Conservation (phyloP, 2,329 filamentous ascomycete species). For the Pseudogymnoascus sp. region DNA sequence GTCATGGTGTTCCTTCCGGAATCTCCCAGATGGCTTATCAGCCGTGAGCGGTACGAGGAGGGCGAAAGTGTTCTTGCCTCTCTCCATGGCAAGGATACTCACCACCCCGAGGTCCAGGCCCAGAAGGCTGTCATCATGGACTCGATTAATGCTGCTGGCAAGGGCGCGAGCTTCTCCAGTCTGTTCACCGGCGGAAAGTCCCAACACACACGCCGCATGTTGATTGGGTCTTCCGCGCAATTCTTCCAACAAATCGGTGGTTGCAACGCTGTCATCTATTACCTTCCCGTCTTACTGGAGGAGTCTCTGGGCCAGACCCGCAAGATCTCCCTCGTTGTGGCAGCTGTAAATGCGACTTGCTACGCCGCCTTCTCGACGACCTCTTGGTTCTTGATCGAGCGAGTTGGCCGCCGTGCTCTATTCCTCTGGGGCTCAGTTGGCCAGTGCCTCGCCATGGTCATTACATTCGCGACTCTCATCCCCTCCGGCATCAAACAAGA, state of each 20-base stretch:
- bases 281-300: constrained; percentile 11
- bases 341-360: constrained; percentile 28
- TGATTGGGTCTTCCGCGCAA: constrained; percentile 21
- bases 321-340: not conserved
- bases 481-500: not conserved
- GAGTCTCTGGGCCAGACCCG: not conserved
- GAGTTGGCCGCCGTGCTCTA: constrained; percentile 55
- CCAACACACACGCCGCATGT: constrained; percentile 40
- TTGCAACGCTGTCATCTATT: constrained; percentile 32
- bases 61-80: constrained; percentile 12
- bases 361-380: constrained; percentile 34
- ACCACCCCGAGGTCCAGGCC: constrained; percentile 39
- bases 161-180: constrained; percentile 27
- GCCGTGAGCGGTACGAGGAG: not conserved
- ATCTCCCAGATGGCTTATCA: constrained; percentile 82
- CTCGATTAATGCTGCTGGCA: constrained; percentile 35
- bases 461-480: not conserved
- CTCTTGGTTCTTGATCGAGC: constrained; percentile 35
- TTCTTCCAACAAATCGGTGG: constrained; percentile 39
- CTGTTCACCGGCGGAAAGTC: constrained; percentile 39
- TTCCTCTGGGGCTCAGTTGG: constrained; percentile 40
- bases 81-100: constrained; percentile 21
- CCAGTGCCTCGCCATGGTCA: constrained; percentile 2
- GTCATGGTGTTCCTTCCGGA: constrained; percentile 78
- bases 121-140: constrained; percentile 45